Percentiles rank a stretch among this genome's conserved stretches.
Evolutionary conservation across 179 eudicot species (phyloP).

Genomic region (Sideroxylon spinosum): DNA sequence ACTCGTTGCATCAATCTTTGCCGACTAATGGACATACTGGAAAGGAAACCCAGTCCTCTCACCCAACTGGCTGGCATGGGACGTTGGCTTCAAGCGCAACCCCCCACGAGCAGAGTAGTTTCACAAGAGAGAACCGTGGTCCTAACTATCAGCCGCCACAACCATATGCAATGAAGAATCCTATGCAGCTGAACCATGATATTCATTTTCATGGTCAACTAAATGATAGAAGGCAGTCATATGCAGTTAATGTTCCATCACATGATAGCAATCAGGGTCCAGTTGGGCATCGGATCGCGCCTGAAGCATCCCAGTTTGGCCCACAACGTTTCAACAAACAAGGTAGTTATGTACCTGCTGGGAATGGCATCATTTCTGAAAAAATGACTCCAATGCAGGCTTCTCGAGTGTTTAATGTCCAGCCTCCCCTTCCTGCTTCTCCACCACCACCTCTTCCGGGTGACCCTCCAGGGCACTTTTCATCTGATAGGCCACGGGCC

Average conservation of each 20-base stretch:
- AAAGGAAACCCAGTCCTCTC: conserved; percentile 20
- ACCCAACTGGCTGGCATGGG: conserved; percentile 13
- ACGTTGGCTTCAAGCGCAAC: conserved; percentile 12
- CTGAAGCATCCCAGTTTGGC: conserved; percentile 23
- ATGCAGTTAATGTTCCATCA: conserved; percentile 24
- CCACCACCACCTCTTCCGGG: conserved; percentile 67
- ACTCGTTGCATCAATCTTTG: conserved; percentile 14
- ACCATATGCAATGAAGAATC: conserved; percentile 27
- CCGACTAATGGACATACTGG: background rate
- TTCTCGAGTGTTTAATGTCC: conserved; percentile 33
- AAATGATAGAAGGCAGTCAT: conserved; percentile 25
- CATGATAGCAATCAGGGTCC: conserved; percentile 27
- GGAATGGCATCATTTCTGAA: conserved; percentile 16
- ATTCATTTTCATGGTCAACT: conserved; percentile 29
- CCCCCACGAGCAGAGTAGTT: conserved; percentile 28
- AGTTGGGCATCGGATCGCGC: conserved; percentile 23
- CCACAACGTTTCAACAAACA: conserved; percentile 25
- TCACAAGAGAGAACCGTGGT: conserved; percentile 19
- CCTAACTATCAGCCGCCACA: conserved; percentile 21
- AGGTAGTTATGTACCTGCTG: conserved; percentile 20
- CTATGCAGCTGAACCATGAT: conserved; percentile 33
- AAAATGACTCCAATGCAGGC: conserved; percentile 22
- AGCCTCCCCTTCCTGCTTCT: conserved; percentile 71
- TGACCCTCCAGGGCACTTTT: conserved; percentile 48
- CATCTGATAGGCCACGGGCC: conserved; percentile 24